Evolutionary conservation across 140 eudicot genomes (phyloP), one percentile per base, ranked within the genome.

Genomic region (Ambrosia hybrid): DNA sequence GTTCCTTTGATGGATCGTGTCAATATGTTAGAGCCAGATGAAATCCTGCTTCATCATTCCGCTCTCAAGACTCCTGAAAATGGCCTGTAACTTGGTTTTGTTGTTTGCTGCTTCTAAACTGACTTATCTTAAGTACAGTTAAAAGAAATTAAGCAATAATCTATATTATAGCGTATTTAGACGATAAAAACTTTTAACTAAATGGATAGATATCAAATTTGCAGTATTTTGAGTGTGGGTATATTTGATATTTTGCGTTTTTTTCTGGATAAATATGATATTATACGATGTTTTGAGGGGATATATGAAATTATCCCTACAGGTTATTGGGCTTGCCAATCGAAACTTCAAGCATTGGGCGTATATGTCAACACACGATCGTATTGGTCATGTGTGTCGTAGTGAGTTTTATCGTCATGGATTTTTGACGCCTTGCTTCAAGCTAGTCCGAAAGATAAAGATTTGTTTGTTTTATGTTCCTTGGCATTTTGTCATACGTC

Each of bases 1-100:
- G 79, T 78, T 37, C 75, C 81, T 4, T 36, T 80, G 48, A 13
- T 77, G 38, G 78, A 73, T 2, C 61, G 67, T 75, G 30, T 79
- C 8, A 58, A 59, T 58, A 33, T 78, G 72, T 68, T 51, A 5
- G 72, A 74, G 60, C 68, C 73, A 17, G 63, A 57, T 52, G 82
- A 64, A 26, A 67, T 53, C 36, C 9, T 65, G 41, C 67, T 79
- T 52, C 73, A 67, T 13, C 61, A 70, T 78, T 78, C 83, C n/a
- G 71, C 78, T 57, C 52, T 55, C 16, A 21, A 3, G 53, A 33
- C 73, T 33, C 73, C 34, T 67, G 57, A 17, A 48, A 59, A 71
- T 57, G 57, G 57, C 67, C 21, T 59, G 68, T 72, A 59, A 45
- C 57, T 72, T n/a, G 5, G 13, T 38, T 45, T 57, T 70, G 30